phyloP scores from a whole-genome alignment of 192 early-diverging fungal genomes.

The Rhizophagus sp. region DNA sequence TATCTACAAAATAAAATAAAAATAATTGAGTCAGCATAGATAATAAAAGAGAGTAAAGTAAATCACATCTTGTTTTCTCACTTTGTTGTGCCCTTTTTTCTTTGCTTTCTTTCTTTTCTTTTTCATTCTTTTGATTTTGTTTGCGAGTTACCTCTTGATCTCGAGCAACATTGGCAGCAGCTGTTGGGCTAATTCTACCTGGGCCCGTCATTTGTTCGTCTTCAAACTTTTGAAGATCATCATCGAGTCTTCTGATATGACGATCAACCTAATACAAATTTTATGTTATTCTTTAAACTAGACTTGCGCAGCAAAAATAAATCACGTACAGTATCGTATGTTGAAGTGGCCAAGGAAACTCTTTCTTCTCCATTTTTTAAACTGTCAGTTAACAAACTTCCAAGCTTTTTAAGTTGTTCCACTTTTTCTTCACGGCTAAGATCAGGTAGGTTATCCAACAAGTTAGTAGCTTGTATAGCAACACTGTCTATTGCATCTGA shows the following conservation, averaged over 20 bases:
- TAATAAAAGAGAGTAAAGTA: neutral
- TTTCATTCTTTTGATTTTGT: constrained; percentile 39
- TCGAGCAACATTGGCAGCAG: constrained; percentile 34
- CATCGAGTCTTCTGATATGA: constrained; percentile 86
- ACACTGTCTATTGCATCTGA: constrained; percentile 75
- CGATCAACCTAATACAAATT: constrained; percentile 71
- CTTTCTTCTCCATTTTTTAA: constrained; percentile 92
- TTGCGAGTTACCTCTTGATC: constrained; percentile 42
- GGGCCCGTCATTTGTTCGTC: constrained; percentile 81
- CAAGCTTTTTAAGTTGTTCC: constrained; percentile 53
- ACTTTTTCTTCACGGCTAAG: constrained; percentile 56
- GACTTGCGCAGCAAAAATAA: neutral
- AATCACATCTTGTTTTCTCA: neutral
- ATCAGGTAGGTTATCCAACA: constrained; percentile 65
- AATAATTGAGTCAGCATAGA: neutral
- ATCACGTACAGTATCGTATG: constrained; percentile 82
- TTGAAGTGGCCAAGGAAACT: constrained; percentile 88
- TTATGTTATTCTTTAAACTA: neutral
- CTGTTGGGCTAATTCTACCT: constrained; percentile 40
- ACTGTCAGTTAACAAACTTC: constrained; percentile 66
- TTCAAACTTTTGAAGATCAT: constrained; percentile 89
- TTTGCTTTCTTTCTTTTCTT: constrained; percentile 33
- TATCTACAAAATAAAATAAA: neutral
- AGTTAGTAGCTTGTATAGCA: constrained; percentile 65
- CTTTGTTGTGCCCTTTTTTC: constrained; percentile 38